These are phyloP conservation scores for Neoboletus subvelutipes DNA, from an alignment of 768 basidiomycete species.

Conservation along the genomic window DNA sequence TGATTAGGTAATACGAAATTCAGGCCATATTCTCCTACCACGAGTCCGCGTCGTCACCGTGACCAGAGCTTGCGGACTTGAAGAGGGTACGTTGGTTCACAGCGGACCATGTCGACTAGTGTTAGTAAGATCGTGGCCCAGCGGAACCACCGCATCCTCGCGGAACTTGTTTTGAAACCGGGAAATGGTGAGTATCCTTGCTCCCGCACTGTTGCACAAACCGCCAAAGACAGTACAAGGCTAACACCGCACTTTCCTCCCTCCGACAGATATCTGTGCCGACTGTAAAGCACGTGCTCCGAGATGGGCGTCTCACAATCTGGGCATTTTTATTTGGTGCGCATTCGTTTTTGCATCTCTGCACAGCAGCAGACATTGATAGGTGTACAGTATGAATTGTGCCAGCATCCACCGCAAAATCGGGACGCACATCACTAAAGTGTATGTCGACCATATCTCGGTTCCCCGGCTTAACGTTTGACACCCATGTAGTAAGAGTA, in stretches of 20 bases:
- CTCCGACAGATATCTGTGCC: conserved; percentile 72
- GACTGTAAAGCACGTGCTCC: conserved; percentile 89
- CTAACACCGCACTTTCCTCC: conserved; percentile 12
- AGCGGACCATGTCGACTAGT: conserved; percentile 28
- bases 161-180: conserved; percentile 67
- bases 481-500: conserved; percentile 65
- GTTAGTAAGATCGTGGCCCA: conserved; percentile 62
- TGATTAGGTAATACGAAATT: conserved; percentile 18
- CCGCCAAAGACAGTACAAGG: neutral
- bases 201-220: neutral
- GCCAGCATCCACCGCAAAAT: conserved; percentile 93
- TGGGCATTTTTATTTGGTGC: conserved; percentile 88
- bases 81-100: neutral
- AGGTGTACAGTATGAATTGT: conserved; percentile 64
- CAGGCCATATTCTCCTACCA: neutral
- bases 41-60: neutral
- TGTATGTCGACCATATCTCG: conserved; percentile 52
- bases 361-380: conserved; percentile 8
- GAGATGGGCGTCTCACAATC: conserved; percentile 85
- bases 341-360: conserved; percentile 10
- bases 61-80: neutral
- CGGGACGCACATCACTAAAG: conserved; percentile 91
- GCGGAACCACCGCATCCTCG: conserved; percentile 61
- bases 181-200: conserved; percentile 68
- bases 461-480: neutral